Evolutionary conservation across 2,329 filamentous ascomycete species (phyloP), one percentile per base, ranked within the genome.

Genomic region (Dothistroma pini): DNA sequence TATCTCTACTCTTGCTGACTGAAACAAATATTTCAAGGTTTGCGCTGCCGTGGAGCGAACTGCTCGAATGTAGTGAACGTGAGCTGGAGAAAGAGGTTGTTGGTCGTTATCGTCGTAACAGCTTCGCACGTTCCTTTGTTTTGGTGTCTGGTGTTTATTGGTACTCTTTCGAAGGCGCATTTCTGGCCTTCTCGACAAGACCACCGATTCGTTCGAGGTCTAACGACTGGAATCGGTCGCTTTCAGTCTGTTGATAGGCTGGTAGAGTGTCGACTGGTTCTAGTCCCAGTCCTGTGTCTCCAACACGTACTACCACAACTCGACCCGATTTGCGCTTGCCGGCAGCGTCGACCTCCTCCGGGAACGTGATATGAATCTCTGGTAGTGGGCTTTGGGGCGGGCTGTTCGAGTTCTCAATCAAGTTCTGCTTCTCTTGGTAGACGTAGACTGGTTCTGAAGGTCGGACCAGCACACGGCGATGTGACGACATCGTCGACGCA

Each of bases 361-460:
- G 95, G 81, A 99, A 97, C 38, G 95, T 97, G 76, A 99, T 96
- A 77, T 93, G 91, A 72, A 99, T 99, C 79, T 97, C 90, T 21
- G 95, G 95, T 31, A 97, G 84, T 68, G 89, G 89, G 76, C 86
- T 90, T 70, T 89, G 81, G 22, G 93, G 90, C 16, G 91, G 88
- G 65, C 86, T 89, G 62, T 84, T 81, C 34, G 90, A 89, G 77
- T 90, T 90, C 66, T 87, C 83, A 68, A 93, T 86, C 78, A 96
- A 87, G 66, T 86, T 86, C 73, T 88, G 86, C 77, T 95, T 91
- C 75, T 91, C 88, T 70, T 89, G 86, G 75, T 91, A 89, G 70
- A 95, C 85, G 63, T 91, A 84, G 67, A 95, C 83, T 63, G 84
- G 84, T 60, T 90, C 90, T 58, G 86, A 69, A 50, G 72, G 59